Base-by-base conservation (phyloP, 305 asterid genomes). In the Fraxinus albicans region DNA sequence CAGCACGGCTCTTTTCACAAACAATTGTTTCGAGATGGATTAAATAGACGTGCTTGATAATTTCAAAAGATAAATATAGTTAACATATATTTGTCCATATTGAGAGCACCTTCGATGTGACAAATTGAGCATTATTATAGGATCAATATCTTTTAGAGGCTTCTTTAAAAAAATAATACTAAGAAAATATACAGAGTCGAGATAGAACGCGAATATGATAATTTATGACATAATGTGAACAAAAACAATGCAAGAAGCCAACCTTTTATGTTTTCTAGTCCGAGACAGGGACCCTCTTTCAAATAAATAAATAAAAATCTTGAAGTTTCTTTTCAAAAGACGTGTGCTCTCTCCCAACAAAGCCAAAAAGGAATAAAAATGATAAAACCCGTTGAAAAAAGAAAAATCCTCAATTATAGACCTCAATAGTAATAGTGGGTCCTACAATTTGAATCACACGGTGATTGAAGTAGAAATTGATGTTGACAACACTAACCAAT, bases 261-360 rank as follows among this genome's bases (percentile, higher is more conserved):
- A 34, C 38, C 3, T 17, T 23, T 65, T 65, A 3, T 65, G n/a
- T 25, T 44, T 27, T 80, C 10, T 35, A 33, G 80, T 65, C 76
- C 69, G 67, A 42, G 70, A 36, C 40, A 6, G 31, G 63, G 63
- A 15, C 69, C 36, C 80, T 81, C 75, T 53, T 3, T 12, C 9
- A 36, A 44, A 40, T 0, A 38, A 38, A 38, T 38, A 38, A 42
- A 47, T 0, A 7, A 42, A 47, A 12, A 13, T 47, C 55, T 34
- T 73, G 3, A 76, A 88, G 69, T 77, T 79, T 80, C 80, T 44
- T 76, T 86, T 83, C 80, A 83, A 36, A 75, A 69, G 63, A 84
- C 83, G 35, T 76, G 53, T 74, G 67, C 36, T 8, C 80, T 27
- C 42, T 83, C 21, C 86, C 74, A 3, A 77, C 84, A 78, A 78